phyloP scores from a whole-genome alignment of 83 land plant species.

The Picea abies region DNA sequence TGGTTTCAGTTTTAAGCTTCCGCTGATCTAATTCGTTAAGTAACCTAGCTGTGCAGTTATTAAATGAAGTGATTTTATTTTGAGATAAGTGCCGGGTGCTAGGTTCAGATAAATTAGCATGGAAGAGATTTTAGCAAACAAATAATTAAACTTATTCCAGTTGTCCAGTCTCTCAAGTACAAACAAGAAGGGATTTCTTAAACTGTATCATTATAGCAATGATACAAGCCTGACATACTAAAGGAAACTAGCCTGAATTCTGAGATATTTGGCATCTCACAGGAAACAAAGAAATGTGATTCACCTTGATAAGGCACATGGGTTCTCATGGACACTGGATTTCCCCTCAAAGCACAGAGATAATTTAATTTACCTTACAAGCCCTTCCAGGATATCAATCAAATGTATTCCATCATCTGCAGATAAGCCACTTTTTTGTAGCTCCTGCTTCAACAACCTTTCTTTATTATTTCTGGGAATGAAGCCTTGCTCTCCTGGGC shows the following conservation, averaged over 20 bases:
- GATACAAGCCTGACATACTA: not conserved
- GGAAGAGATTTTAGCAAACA: not conserved
- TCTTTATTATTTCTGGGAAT: conserved; percentile 1
- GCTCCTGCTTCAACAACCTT: not conserved
- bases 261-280: not conserved
- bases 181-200: too few relatives aligned
- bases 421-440: not conserved
- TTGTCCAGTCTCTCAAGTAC: not conserved
- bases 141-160: not conserved
- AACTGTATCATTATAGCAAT: not conserved
- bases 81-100: too few relatives aligned
- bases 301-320: not conserved
- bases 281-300: not conserved
- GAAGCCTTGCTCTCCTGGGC: not conserved
- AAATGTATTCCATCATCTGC: not conserved
- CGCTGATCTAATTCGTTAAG: too few relatives aligned
- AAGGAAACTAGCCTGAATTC: not conserved
- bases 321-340: not conserved
- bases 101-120: too few relatives aligned
- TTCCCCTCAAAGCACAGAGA: not conserved
- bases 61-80: too few relatives aligned
- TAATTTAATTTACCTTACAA: conserved; percentile 6
- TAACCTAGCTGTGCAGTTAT: too few relatives aligned
- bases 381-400: conserved; percentile 1
- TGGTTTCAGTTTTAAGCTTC: too few relatives aligned